Evolutionary conservation across 2,329 filamentous ascomycete species (phyloP).

Genomic region (Mycosphaerelloides madeirae): DNA sequence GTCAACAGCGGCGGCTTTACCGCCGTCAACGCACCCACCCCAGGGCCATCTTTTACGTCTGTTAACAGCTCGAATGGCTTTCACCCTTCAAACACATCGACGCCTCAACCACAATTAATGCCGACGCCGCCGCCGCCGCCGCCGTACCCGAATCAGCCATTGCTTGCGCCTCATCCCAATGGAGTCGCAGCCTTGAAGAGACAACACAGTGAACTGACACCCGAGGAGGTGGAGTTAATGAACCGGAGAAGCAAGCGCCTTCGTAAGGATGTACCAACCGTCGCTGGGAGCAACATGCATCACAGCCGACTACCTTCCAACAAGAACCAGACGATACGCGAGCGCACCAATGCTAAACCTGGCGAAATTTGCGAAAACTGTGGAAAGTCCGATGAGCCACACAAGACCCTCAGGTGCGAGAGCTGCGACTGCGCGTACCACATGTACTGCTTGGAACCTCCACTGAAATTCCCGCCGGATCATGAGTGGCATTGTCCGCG

Average conservation of each 20-base stretch:
- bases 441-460: conserved; percentile 81
- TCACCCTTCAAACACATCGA: conserved; percentile 21
- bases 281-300: conserved; percentile 95
- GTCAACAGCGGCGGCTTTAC: conserved; percentile 64
- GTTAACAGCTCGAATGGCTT: conserved; percentile 52
- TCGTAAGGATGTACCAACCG: conserved; percentile 78
- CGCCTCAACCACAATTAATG: conserved; percentile 23
- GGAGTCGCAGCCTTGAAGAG: conserved; percentile 58
- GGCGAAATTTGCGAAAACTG: conserved; percentile 78
- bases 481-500: conserved; percentile 94
- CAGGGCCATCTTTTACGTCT: conserved; percentile 48
- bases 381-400: conserved; percentile 68
- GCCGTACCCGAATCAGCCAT: conserved; percentile 13
- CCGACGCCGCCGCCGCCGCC: conserved; percentile 54
- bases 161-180: conserved; percentile 23
- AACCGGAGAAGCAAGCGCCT: conserved; percentile 82
- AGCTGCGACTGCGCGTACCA: conserved; percentile 89
- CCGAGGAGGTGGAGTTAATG: conserved; percentile 41
- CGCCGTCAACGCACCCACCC: conserved; percentile 55
- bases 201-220: conserved; percentile 49
- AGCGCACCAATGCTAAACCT: conserved; percentile 53
- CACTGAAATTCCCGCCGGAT: conserved; percentile 71
- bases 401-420: conserved; percentile 74
- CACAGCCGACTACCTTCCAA: conserved; percentile 79
- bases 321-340: conserved; percentile 53